Percentiles rank a stretch among this genome's conserved stretches.
phyloP scores from a whole-genome alignment of 805 yeast species.

The Schwanniomyces yamadae region DNA sequence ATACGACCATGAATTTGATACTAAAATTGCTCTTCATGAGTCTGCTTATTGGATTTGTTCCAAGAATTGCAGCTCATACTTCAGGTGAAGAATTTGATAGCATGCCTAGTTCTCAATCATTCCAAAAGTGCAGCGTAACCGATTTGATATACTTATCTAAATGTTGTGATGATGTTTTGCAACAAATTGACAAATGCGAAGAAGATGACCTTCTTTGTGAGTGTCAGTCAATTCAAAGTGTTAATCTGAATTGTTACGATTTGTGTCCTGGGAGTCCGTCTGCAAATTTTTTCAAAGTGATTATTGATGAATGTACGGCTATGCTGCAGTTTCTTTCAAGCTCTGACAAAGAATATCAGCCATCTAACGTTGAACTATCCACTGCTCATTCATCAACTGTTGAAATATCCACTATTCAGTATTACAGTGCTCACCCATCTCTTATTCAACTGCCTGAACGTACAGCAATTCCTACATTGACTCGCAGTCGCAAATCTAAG shows the following conservation, averaged over 20 bases:
- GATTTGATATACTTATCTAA: slow-evolving; percentile 41
- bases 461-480: no score
- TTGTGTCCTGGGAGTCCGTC: slow-evolving; percentile 50
- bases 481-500: no score
- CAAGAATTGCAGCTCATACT: neutral
- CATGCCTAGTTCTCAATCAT: slow-evolving; percentile 46
- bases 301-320: slow-evolving; percentile 45
- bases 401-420: no score
- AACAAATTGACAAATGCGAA: slow-evolving; percentile 48
- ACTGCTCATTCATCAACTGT: no score
- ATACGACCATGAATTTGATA: no score
- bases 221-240: slow-evolving; percentile 54
- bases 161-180: slow-evolving; percentile 48
- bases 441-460: no score
- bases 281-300: slow-evolving; percentile 45
- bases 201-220: slow-evolving; percentile 56
- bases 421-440: no score
- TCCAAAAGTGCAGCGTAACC: slow-evolving; percentile 40
- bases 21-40: no score
- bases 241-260: slow-evolving; percentile 45
- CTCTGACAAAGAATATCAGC: no score
- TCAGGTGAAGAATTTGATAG: slow-evolving; percentile 33
- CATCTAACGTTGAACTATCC: no score
- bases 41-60: no score
- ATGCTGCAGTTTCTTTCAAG: no score